Evolutionary conservation across 1,284 basidiomycete genomes (phyloP), one percentile per base, ranked within the genome.

Genomic region (Ustilago loliicola): DNA sequence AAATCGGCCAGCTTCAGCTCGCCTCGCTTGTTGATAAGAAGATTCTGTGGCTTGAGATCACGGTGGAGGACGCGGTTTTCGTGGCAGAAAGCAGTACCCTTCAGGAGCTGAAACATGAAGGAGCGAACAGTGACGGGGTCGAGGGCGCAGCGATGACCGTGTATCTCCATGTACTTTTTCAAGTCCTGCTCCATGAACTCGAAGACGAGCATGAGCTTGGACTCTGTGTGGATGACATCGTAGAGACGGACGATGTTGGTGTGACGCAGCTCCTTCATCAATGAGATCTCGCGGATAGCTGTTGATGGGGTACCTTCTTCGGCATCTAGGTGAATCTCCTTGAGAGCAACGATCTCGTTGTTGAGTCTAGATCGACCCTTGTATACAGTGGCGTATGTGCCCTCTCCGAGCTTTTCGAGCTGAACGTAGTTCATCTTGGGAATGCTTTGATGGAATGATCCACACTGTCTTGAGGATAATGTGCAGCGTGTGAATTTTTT

Each of bases 141-240:
- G 50, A 99, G 91, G 11, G 97, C 96, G 66, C 96, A 95, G 67
- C 94, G 92, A 78, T 98, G 94, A 59, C 97, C 97, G 80, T 98
- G 93, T 38, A 94, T 92, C 87, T 99, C 97, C 97, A 99, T 99
- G 88, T 98, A 99, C 86, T 96, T 95, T 88, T 99, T 99, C 64
- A 99, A 89, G 88, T 99, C 97, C 87, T 96, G 93, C 85, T 99
- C 97, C 88, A 97, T 97, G 87, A 92, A 99, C 87, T 99, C 97
- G 87, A 99, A 98, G 72, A 99, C 97, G 72, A 99, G 94, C 83
- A 98, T 94, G 51, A 99, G 92, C 85, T 99, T 99, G 32, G 95
- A 93, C 88, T 99, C 85, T 17, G 85, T 97, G 87, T 98, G 96
- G 74, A 99, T 98, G 66, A 99, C 97, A 87, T 99, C 97, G 89